Evolutionary conservation across 176 grass and related monocot species (phyloP), one percentile per base, ranked within the genome.

Genomic region (Triticum timopheevii): DNA sequence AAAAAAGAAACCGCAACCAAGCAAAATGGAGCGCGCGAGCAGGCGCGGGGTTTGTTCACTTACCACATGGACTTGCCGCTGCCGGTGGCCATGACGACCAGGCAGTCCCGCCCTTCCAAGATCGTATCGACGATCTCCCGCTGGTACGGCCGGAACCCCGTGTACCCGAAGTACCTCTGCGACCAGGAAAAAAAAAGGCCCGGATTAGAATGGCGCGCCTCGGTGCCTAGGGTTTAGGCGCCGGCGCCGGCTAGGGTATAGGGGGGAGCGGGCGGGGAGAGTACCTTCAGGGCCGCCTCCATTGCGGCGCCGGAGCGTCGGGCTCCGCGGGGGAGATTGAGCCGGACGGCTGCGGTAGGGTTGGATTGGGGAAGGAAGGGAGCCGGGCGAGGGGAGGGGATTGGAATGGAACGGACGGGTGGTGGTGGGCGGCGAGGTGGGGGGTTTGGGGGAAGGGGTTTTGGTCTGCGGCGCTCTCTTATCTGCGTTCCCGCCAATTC

Each of bases 1-100:
- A 50, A 25, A 47, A 39, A 4, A 20, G 33, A 17, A 8, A 11
- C 69, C 9, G 8, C 20, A 8, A 24, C 25, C 42, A 33, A 64
- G 11, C 20, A 23, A 13, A 65, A 73, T 13, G 4, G 36, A 2
- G 1, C 69, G 3, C 38, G 28, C 17, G 40, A 9, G 39, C 39
- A 12, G 36, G 73, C 38, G 33, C 49, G n/a, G 35, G 8, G 45
- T 19, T 31, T 76, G 9, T 52, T 34, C 12, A 16, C 12, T 86
- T 84, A 92, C 91, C 93, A 98, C 20, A 98, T 82, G 45, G 93
- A 95, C 74, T 98, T 98, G 71, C 96, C 96, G 76, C 96, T 98
- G 74, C 96, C 93, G n/a, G 96, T 98, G 80, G 93, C 91, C 96
- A 98, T 98, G 80, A 98, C 96, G 38, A 87, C 93, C 73, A 95